Evolutionary conservation across 768 basidiomycete genomes (phyloP), one percentile per base, ranked within the genome.

Genomic region (Naganishia friedmannii): DNA sequence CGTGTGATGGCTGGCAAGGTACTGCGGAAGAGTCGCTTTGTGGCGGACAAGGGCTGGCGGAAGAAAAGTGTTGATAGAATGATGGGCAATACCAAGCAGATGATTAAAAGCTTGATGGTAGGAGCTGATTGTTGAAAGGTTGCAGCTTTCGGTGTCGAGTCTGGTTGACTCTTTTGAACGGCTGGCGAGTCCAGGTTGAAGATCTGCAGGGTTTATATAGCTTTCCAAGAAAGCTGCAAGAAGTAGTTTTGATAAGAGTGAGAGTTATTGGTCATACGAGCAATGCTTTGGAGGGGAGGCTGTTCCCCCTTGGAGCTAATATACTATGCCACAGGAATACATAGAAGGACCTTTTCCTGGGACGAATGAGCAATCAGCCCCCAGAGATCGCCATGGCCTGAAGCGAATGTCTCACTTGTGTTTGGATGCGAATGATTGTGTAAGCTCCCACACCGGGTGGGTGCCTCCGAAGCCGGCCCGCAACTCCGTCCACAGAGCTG

Each of bases 131-230:
- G 39, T 45, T 29, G 60, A 63, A 37, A 37, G 34, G 31, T 19
- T 23, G 34, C 34, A 34, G 21, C 34, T 32, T 42, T 63, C 48
- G 48, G 48, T n/a, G 48, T 51, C 39, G 60, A 63, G 60, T 63
- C 60, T 63, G 60, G 28, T 23, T 42, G 60, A 63, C 60, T 63
- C 60, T 63, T 63, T 29, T 45, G 60, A 42, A n/a, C 26, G 39
- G 60, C 42, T 63, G 60, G 60, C 42, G 60, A 63, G 26, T 63
- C 60, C 60, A 63, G 60, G 60, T n/a, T 63, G 60, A 45, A 13
- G 34, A 58, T 26, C 8, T 46, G 37, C 23, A 23, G 23, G 12
- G 60, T 63, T n/a, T 63, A 63, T 45, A 63, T 63, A 63, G 60
- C 60, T 63, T n/a, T 63, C n/a, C 60, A 2, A 10, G 60, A 45